Base-by-base conservation (phyloP, 1,139 yeast genomes). In the Kodamaea anthophila region DNA sequence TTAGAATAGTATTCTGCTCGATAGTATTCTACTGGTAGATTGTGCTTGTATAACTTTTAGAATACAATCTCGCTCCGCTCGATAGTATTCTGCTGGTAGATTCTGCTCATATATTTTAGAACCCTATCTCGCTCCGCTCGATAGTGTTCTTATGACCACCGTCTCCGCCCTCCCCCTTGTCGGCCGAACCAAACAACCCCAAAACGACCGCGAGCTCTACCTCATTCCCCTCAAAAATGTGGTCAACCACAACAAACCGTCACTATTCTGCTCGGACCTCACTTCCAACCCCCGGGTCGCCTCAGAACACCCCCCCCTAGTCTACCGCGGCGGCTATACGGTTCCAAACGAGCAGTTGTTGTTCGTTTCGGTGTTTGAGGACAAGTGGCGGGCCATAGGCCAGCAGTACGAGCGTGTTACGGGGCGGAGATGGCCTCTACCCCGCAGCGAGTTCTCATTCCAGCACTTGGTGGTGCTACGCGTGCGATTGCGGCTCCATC, bases 211-310 rank as follows among this genome's bases (percentile, higher is more conserved):
- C 9, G 27, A 24, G 6, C 6, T 18, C 21, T 24, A 30, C 23
- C 29, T 30, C 5, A 21, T 23, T 14, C 23, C 26, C 15, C 27
- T 15, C 4, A 12, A 21, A 10, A 15, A 8, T 21, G 7, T 16
- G 3, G 15, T 16, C 20, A 5, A 24, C 27, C 27, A 9, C 12
- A 22, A 21, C 13, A n/a, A n/a, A n/a, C 29, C 26, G 3, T 21
- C 29, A 5, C 15, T 30, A n/a, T 26, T 30, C 12, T 29, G 22
- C n/a, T 23, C 33, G 12, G 33, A 31, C 19, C 21, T 31, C 28
- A 31, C 33, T 8, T 23, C 19, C 13, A 23, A 27, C 16, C 22
- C 15, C n/a, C 14, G 16, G n/a, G 20, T 31, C 2, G 14, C 9
- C n/a, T 23, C 28, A n/a, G 26, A 26, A 18, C 21, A 23, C 24